Base-by-base conservation (phyloP, 768 basidiomycete genomes). In the Coprinopsis sp. region DNA sequence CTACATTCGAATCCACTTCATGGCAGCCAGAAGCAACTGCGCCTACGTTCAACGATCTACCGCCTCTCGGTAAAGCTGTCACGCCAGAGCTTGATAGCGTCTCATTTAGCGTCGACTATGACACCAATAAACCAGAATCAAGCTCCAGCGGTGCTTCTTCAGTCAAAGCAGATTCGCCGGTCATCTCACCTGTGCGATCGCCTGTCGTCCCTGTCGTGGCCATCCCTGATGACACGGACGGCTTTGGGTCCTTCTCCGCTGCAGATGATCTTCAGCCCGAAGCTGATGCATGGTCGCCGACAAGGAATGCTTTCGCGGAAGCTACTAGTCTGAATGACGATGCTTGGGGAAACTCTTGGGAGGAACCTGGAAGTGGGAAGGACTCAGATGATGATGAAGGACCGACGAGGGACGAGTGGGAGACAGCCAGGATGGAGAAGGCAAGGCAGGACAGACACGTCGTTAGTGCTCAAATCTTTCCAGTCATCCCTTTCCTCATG, bases 341-440 rank as follows among this genome's bases (percentile, higher is more conserved):
- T 37, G 69, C 64, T 33, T 78, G 76, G 77, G 66, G 60, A 31
- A 49, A 65, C 14, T 57, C 70, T 10, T 79, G 79, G 79, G 62
- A 45, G 27, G 54, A 58, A 45, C 21, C 55, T 36, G 55, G 59
- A 13, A 57, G 52, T 29, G 51, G 47, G 12, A 44, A 24, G 43
- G 53, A 60, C 41, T 37, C 42, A 8, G 39, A 46, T 30, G 54
- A 60, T n/a, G 47, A n/a, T 23, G 57, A 61, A 6, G 64, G 67
- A 34, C n/a, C n/a, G n/a, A n/a, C n/a, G n/a, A 56, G 60, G 5
- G 83, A 88, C 56, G 82, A 84, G 61, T 87, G 87, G 86, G 84
- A 84, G 52, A 55, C 61, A 8, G 83, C 84, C 11, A 75, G 68
- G 50, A 70, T 66, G 54, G 65, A 75, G 50, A 83, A 85, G 54